Base-by-base conservation (phyloP, 2,329 filamentous ascomycete genomes). In the Cadophora luteo-olivacea region DNA sequence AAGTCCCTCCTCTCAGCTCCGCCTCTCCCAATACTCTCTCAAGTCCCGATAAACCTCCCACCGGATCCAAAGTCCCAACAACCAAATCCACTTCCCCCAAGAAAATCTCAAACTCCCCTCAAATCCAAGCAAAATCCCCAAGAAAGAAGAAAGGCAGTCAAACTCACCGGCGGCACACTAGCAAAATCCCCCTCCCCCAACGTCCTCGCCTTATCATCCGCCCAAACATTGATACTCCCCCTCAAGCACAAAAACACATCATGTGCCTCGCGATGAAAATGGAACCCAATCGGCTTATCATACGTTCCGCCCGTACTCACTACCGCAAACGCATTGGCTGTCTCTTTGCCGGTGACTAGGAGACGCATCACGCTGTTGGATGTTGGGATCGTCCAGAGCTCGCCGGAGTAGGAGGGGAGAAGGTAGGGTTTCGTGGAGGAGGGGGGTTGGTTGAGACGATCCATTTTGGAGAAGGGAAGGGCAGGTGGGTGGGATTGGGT, bases 171-270 rank as follows among this genome's bases (percentile, higher is more conserved):
- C 61, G 86, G 86, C 3, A 87, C 82, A 70, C 84, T 86, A 4
- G 85, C 85, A 76, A 87, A 88, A 70, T 89, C 86, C 0, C 86
- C 86, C 0, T 85, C 82, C 0, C 80, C 81, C 79, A 88, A 79
- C 62, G 84, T 82, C 24, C 85, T 78, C 66, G 84, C 86, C 71
- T 85, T 80, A 58, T 87, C 84, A n/a, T 84, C 83, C n/a, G 84
- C 85, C 84, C 84, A 88, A 6, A 88, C 77, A 71, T 87, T 87
- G 70, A 87, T 72, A 65, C 76, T 83, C 0, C 86, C 86, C 74
- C 87, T 86, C 3, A 84, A 81, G 22, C 84, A 83, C 2, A 88
- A 77, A 72, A 88, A 88, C 4, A 88, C 82, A 73, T 88, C 86
- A 71, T 88, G 86, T 0, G 86, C 83, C 62, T 87, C 81, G 38